Percentiles rank a stretch among this genome's conserved stretches.
These are phyloP conservation scores for Metarhizium sp. DNA, from an alignment of 2,329 filamentous ascomycete species.

Conservation along the genomic window DNA sequence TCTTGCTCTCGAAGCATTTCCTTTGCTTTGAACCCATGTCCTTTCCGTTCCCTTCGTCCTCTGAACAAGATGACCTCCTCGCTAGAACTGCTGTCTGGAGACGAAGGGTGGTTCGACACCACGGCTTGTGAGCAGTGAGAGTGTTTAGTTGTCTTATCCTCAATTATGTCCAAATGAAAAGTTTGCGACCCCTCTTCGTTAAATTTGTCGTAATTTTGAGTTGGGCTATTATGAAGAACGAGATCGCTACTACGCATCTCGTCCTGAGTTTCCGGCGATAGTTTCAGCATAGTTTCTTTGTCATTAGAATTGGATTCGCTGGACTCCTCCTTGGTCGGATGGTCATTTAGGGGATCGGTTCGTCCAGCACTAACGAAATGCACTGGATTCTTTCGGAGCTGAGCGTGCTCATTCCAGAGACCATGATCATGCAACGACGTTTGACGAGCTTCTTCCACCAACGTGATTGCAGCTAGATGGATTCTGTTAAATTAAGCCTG, in stretches of 20 bases:
- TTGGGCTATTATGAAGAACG: not conserved
- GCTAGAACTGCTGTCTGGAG: constrained; percentile 38
- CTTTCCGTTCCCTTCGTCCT: constrained; percentile 33
- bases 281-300: not conserved
- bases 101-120: constrained; percentile 12
- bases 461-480: constrained; percentile 13
- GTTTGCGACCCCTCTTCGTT: not conserved
- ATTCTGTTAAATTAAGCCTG: not conserved
- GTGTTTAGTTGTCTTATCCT: constrained; percentile 12
- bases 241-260: not conserved
- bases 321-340: not conserved
- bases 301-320: not conserved
- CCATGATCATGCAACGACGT: constrained; percentile 36
- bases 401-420: constrained; percentile 27
- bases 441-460: constrained; percentile 40
- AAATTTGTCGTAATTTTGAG: not conserved
- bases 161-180: constrained; percentile 30
- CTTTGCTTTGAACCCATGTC: not conserved
- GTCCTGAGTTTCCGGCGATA: constrained; percentile 1
- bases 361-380: constrained; percentile 44
- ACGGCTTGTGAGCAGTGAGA: not conserved
- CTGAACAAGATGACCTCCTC: constrained; percentile 60
- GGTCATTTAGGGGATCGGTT: constrained; percentile 36
- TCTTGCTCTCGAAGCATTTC: not conserved
- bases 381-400: constrained; percentile 39